Evolutionary conservation across 441 rosid genomes (phyloP).

Genomic region (Populus hybrid): DNA sequence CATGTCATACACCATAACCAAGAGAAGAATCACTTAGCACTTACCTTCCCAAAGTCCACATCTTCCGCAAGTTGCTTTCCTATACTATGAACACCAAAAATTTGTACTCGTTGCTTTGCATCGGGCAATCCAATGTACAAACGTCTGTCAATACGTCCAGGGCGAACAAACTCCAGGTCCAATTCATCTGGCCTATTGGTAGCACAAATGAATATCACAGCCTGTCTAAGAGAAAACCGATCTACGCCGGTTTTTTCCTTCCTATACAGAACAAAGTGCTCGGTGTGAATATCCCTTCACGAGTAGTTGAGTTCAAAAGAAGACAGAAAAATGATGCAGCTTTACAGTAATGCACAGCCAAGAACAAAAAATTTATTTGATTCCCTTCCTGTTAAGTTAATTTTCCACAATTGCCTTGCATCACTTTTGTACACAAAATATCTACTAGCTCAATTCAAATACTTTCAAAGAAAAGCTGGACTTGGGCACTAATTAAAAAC

Average conservation of each 20-base stretch:
- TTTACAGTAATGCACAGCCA: background rate
- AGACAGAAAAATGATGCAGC: conserved; percentile 3
- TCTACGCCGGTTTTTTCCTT: conserved; percentile 91
- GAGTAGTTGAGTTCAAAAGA: background rate
- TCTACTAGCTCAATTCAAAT: background rate
- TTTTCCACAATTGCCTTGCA: background rate
- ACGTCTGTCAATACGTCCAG: conserved; percentile 94
- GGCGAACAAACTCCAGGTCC: conserved; percentile 88
- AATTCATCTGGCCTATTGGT: conserved; percentile 97
- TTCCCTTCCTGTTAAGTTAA: too few relatives aligned
- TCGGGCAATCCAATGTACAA: conserved; percentile 94
- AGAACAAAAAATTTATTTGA: background rate
- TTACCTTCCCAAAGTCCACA: conserved; percentile 78
- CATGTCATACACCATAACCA: background rate
- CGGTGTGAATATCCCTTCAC: conserved; percentile 21
- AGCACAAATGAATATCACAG: conserved; percentile 98
- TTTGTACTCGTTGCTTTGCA: conserved; percentile 87
- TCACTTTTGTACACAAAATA: background rate
- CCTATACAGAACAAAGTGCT: conserved; percentile 35
- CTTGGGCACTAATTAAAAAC: background rate
- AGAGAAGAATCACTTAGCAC: conserved; percentile 12
- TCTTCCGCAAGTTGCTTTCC: conserved; percentile 82
- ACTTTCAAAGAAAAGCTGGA: background rate
- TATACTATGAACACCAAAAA: conserved; percentile 86
- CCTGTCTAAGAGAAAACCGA: conserved; percentile 90